phyloP scores from a whole-genome alignment of 2,329 filamentous ascomycete genomes.

The Fusarium aywerte region DNA sequence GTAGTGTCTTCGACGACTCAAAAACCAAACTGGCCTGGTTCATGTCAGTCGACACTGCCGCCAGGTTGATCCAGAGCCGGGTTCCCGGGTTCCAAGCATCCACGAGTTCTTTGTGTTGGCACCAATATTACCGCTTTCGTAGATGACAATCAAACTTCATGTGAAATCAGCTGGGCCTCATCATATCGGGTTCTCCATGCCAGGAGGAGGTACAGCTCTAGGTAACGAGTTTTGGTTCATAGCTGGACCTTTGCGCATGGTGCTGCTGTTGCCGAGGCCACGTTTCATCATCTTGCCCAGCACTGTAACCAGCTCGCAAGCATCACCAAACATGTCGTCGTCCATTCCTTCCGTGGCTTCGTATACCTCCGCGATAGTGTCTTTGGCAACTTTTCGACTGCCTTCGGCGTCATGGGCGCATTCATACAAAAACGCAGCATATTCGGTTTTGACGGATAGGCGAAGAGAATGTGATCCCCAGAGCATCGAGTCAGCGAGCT shows the following conservation, averaged over 20 bases:
- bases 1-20: slow-evolving; percentile 10
- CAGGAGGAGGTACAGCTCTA: slow-evolving; percentile 46
- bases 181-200: slow-evolving; percentile 60
- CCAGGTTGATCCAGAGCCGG: background rate
- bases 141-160: slow-evolving; percentile 8
- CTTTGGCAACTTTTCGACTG: slow-evolving; percentile 80
- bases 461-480: slow-evolving; percentile 91
- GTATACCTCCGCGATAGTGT: slow-evolving; percentile 90
- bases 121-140: background rate
- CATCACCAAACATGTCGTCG: slow-evolving; percentile 94
- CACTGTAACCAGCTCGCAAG: slow-evolving; percentile 86
- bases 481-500: slow-evolving; percentile 78
- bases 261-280: slow-evolving; percentile 61
- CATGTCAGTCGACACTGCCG: slow-evolving; percentile 3
- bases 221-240: slow-evolving; percentile 27
- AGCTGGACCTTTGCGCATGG: slow-evolving; percentile 48
- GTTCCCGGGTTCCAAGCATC: background rate
- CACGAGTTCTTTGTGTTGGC: background rate
- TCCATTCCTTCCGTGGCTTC: slow-evolving; percentile 92
- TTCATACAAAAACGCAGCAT: slow-evolving; percentile 92
- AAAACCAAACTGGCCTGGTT: background rate
- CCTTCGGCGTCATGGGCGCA: slow-evolving; percentile 84
- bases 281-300: slow-evolving; percentile 90
- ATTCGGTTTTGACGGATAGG: slow-evolving; percentile 90
- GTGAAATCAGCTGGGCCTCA: background rate